A percentile compares a stretch with the other conserved stretches of the same genome.
phyloP scores from a whole-genome alignment of 78 protist genomes.

The Protostelium mycophagum region DNA sequence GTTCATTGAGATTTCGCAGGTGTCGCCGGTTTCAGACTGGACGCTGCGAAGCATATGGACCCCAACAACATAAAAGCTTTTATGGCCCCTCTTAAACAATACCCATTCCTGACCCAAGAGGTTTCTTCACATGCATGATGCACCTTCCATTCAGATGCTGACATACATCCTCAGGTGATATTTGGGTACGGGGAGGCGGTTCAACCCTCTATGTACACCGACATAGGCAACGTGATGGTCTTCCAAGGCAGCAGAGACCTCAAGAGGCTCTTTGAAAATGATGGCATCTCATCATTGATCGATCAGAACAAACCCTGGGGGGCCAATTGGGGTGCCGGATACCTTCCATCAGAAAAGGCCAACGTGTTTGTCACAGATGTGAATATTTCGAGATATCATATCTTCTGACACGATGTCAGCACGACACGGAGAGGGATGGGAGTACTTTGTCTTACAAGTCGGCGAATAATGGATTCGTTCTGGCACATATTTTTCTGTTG shows the following conservation, averaged over 20 bases:
- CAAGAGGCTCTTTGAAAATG: background rate
- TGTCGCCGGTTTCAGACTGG: constrained; percentile 14
- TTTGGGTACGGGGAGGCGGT: background rate
- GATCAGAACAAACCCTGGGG: background rate
- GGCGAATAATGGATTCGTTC: background rate
- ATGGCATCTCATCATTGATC: background rate
- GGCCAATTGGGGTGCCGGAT: background rate
- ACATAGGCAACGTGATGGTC: background rate
- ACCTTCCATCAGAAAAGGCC: background rate
- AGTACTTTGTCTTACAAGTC: background rate
- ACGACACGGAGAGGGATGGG: background rate
- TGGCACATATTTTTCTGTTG: background rate
- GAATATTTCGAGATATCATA: background rate
- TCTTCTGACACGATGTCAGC: too few species aligned
- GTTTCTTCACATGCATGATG: background rate
- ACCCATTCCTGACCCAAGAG: background rate
- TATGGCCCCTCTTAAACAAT: background rate
- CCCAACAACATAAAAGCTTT: background rate
- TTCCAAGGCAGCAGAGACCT: background rate
- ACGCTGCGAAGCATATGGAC: constrained; percentile 8
- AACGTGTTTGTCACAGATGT: background rate
- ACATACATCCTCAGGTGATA: background rate
- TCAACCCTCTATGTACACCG: background rate
- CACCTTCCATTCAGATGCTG: too few species aligned
- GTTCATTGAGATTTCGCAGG: too few species aligned